Evolutionary conservation across 73 alveolate species (phyloP).

Genomic region (Paramecium pentaurelia): DNA sequence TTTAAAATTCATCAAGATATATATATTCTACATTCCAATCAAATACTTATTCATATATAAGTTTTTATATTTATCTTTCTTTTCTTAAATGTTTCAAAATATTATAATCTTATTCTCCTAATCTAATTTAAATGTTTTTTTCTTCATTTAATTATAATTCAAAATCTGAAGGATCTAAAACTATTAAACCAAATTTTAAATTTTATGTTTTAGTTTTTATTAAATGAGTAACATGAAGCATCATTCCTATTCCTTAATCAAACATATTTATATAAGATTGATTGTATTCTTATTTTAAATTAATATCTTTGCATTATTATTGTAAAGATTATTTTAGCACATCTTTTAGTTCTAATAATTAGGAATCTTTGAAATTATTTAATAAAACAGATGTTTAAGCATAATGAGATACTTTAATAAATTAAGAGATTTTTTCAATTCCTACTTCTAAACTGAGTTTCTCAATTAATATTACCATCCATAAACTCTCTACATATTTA

Average conservation of each 20-base stretch:
- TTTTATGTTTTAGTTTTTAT: not conserved
- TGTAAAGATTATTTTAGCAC: not conserved
- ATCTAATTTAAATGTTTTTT: not conserved
- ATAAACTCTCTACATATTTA: not conserved
- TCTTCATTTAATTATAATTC: not conserved
- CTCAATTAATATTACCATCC: not conserved
- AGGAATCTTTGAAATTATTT: not conserved
- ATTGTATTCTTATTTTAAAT: not conserved
- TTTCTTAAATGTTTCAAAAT: not conserved
- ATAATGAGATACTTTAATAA: not conserved
- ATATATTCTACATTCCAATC: not conserved
- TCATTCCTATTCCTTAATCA: not conserved
- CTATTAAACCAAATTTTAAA: not conserved
- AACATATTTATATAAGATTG: not conserved
- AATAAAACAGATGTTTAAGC: not conserved
- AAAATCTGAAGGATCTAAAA: not conserved
- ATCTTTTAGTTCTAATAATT: not conserved
- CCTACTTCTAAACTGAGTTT: not conserved
- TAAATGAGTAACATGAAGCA: not conserved
- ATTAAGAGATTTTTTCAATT: not conserved
- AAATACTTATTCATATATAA: not conserved
- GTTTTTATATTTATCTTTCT: not conserved
- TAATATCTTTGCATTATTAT: not conserved
- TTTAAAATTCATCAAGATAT: not conserved
- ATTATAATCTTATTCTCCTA: not conserved